A percentile compares a stretch with the other conserved stretches of the same genome.
phyloP scores from a whole-genome alignment of 495 filamentous ascomycete genomes.

The Extremus antarcticus region DNA sequence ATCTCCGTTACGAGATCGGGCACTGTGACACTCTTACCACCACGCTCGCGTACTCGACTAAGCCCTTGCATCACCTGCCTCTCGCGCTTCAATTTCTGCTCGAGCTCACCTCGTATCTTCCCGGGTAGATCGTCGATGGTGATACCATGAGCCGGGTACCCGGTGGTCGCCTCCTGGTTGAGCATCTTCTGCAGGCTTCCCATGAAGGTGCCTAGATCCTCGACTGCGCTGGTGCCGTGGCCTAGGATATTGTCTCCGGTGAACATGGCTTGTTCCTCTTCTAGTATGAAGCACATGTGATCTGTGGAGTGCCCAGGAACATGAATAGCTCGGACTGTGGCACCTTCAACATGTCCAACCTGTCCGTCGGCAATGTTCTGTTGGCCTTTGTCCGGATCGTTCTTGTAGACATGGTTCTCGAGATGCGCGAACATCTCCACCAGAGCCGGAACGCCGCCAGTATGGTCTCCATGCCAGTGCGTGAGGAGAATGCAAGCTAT shows the following conservation, averaged over 20 bases:
- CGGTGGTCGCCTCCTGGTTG: slow-evolving; percentile 23
- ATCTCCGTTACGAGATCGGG: slow-evolving; percentile 32
- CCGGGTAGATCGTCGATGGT: slow-evolving; percentile 29
- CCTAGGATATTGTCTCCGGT: slow-evolving; percentile 33
- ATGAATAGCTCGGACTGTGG: slow-evolving; percentile 33
- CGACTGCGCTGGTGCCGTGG: slow-evolving; percentile 34
- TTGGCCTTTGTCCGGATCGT: slow-evolving; percentile 39
- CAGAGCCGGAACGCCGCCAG: slow-evolving; percentile 18
- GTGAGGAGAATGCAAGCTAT: slow-evolving; percentile 17
- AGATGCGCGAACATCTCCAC: slow-evolving; percentile 17
- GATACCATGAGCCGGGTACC: slow-evolving; percentile 37
- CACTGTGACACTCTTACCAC: slow-evolving; percentile 24
- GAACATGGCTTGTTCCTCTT: slow-evolving; percentile 21
- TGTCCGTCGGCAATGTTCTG: slow-evolving; percentile 41
- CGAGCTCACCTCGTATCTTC: slow-evolving; percentile 30
- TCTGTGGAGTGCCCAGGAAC: slow-evolving; percentile 36
- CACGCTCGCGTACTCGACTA: slow-evolving; percentile 4
- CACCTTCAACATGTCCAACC: slow-evolving; percentile 32
- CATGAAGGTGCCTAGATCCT: slow-evolving; percentile 35
- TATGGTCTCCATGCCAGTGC: slow-evolving; percentile 22
- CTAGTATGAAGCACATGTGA: slow-evolving; percentile 40
- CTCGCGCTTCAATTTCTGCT: slow-evolving; percentile 32
- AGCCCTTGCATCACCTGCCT: slow-evolving; percentile 29
- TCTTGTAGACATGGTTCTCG: slow-evolving; percentile 30
- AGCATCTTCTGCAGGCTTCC: slow-evolving; percentile 27